Evolutionary conservation across 176 grass and related monocot genomes (phyloP), one percentile per base, ranked within the genome.

Genomic region (Carex parvula): DNA sequence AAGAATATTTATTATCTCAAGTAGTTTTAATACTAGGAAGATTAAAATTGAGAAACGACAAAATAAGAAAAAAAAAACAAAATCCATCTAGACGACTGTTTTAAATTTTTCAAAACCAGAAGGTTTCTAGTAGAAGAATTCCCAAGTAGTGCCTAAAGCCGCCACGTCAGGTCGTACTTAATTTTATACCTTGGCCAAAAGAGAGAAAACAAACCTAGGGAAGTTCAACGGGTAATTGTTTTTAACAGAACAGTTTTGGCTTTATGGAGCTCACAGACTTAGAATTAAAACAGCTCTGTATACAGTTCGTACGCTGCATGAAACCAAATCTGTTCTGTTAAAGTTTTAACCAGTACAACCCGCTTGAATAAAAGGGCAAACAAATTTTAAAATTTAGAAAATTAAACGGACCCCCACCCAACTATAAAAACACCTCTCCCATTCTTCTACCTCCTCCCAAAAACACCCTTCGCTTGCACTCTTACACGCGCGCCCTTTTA

Each of bases 341-440:
- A 44, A 44, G 1, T 44, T 44, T 44, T 44, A 44, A 7, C 42
- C 42, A 44, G 42, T 8, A 1, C 12, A 70, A 42, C 17, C 64
- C 30, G 64, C 30, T 35, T 17, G 8, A 17, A 52, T 29, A 52
- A 32, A 15, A 32, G 0, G 21, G 1, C 18, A 74, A 60, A 60
- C 18, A 58, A 26, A 60, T 42, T 62, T 14, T 74, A 60, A 72
- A 60, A 14, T 42, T 8, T 30, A 46, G 12, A 86, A 63, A 65
- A 50, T 59, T 8, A 24, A 57, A 32, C 20, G 63, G 9, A 33
- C 50, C 73, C 71, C 30, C 62, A 24, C 73, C 73, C 70, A 76
- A 64, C 71, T 86, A 80, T 86, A 86, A 87, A 87, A 64, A 29
- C 79, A 58, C 63, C 79, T 71, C 66, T 60, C 24, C 64, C 44